These are phyloP conservation scores for Saussurea involucrata DNA, from an alignment of 129 eudicot genomes.

Conservation along the genomic window DNA sequence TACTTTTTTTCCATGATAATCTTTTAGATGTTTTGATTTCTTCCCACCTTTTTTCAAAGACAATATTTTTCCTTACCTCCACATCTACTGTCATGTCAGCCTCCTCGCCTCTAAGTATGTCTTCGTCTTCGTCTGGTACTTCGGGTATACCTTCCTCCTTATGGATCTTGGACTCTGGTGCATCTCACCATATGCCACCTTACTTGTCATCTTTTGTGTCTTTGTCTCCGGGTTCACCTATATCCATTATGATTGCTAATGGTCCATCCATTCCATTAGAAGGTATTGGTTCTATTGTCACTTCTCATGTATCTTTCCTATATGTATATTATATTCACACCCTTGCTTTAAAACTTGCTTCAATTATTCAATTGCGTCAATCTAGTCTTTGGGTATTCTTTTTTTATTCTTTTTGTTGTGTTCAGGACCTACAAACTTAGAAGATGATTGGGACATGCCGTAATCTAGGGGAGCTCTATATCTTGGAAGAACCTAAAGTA, in stretches of 20 bases:
- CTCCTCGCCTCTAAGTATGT: not conserved
- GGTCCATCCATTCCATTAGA: not conserved
- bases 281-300: slow-evolving; percentile 8
- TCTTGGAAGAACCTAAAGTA: too few relatives aligned
- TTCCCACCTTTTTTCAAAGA: too few relatives aligned
- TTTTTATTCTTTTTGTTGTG: too few relatives aligned
- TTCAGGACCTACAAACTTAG: too few relatives aligned
- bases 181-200: not conserved
- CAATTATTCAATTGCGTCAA: too few relatives aligned
- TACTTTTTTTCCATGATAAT: too few relatives aligned
- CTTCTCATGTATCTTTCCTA: not conserved
- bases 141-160: not conserved
- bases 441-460: too few relatives aligned
- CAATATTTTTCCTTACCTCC: too few relatives aligned
- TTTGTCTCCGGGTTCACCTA: not conserved
- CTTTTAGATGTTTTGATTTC: too few relatives aligned
- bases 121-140: not conserved
- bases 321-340: not conserved
- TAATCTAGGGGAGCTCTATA: too few relatives aligned
- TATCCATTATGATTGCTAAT: not conserved
- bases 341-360: too few relatives aligned
- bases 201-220: not conserved
- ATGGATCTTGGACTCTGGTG: not conserved
- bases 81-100: not conserved
- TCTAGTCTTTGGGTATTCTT: too few relatives aligned